Conservation (phyloP, 1,284 basidiomycete genomes). For the Moniliophthora roreri region DNA sequence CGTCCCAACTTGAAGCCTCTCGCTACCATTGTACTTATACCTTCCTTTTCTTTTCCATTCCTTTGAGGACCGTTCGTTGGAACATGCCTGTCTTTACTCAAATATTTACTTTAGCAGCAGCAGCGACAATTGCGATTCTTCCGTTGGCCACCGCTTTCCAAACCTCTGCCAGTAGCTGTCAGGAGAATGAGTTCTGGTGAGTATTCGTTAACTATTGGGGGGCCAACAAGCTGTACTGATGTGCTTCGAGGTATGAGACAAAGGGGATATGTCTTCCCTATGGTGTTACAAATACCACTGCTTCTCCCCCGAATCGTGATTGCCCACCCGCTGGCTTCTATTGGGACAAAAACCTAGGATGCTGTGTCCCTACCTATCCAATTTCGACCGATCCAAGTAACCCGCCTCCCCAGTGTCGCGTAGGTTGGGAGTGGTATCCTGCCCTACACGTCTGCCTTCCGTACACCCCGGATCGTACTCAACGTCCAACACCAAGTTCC, state of each 20-base stretch:
- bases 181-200: slow-evolving; percentile 43
- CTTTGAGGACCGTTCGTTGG: slow-evolving; percentile 10
- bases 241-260: slow-evolving; percentile 35
- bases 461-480: slow-evolving; percentile 17
- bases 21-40: slow-evolving; percentile 2
- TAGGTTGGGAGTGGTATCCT: slow-evolving; percentile 46
- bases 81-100: slow-evolving; percentile 13
- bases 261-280: slow-evolving; percentile 50
- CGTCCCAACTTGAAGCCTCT: not conserved
- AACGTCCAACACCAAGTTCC: slow-evolving; percentile 21
- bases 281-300: slow-evolving; percentile 42
- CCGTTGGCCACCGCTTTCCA: slow-evolving; percentile 23
- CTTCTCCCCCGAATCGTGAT: slow-evolving; percentile 41
- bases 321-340: slow-evolving; percentile 46
- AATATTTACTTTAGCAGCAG: slow-evolving; percentile 5
- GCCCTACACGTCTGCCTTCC: slow-evolving; percentile 41
- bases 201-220: slow-evolving; percentile 19
- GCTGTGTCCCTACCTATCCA: slow-evolving; percentile 24
- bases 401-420: slow-evolving; percentile 50
- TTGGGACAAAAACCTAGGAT: slow-evolving; percentile 42
- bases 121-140: slow-evolving; percentile 14
- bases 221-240: slow-evolving; percentile 1
- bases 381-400: slow-evolving; percentile 20
- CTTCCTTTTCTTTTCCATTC: not conserved
- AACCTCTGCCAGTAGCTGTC: slow-evolving; percentile 20